Evolutionary conservation across 192 early-diverging fungal species (phyloP).

Genomic region (Ambispora gerdemannii): DNA sequence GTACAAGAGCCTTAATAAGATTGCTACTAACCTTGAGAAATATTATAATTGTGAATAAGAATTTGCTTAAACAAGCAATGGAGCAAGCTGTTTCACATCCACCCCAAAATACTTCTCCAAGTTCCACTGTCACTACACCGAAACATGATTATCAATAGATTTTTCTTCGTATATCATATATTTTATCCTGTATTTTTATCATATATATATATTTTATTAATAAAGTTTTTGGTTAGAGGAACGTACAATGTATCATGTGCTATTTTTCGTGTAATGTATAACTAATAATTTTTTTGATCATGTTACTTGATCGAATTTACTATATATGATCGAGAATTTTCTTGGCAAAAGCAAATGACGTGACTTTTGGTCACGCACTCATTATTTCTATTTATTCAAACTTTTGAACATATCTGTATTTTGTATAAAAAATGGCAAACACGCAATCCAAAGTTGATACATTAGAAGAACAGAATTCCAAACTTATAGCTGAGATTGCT

Average conservation of each 20-base stretch:
- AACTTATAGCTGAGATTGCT: slow-evolving; percentile 22
- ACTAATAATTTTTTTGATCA: too few relatives aligned
- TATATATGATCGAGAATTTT: slow-evolving; percentile 3
- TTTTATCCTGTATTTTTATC: too few relatives aligned
- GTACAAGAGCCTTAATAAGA: background rate
- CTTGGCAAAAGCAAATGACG: slow-evolving; percentile 19
- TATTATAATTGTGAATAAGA: slow-evolving; percentile 5
- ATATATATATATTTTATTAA: too few relatives aligned
- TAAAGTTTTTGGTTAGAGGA: too few relatives aligned
- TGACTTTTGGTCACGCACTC: slow-evolving; percentile 10
- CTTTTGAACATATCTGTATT: slow-evolving; percentile 12
- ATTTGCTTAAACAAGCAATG: background rate
- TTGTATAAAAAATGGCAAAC: slow-evolving; percentile 21
- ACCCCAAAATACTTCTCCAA: background rate
- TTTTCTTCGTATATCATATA: too few relatives aligned
- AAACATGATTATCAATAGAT: background rate
- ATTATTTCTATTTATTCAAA: slow-evolving; percentile 20
- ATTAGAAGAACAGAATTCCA: slow-evolving; percentile 25
- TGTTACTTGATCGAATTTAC: too few relatives aligned
- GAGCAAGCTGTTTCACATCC: slow-evolving; percentile 7
- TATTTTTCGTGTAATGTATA: too few relatives aligned
- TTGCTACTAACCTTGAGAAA: slow-evolving; percentile 13
- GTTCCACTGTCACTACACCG: background rate
- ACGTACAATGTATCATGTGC: too few relatives aligned
- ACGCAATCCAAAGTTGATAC: slow-evolving; percentile 16